Conservation (phyloP, 1,284 basidiomycete genomes). For the Ganoderma boninense region DNA sequence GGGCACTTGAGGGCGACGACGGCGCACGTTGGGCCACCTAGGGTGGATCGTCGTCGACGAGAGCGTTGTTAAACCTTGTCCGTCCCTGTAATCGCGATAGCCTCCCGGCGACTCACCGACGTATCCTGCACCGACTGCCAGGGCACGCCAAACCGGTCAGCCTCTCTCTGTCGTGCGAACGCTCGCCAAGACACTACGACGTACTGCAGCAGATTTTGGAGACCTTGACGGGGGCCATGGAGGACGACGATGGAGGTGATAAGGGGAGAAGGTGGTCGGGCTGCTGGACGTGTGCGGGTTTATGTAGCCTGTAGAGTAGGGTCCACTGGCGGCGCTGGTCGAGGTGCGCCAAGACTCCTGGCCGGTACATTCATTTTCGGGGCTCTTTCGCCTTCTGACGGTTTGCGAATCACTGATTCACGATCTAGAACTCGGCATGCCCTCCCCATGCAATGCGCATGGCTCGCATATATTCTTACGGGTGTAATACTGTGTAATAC, state of each 20-base stretch:
- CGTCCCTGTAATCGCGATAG: conserved; percentile 15
- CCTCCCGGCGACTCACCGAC: conserved; percentile 71
- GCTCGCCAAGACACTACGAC: conserved; percentile 44
- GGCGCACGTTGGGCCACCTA: conserved; percentile 93
- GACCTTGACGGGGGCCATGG: conserved; percentile 73
- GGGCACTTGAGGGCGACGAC: conserved; percentile 97
- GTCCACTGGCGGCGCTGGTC: not conserved
- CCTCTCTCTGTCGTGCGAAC: not conserved
- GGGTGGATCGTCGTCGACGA: not conserved
- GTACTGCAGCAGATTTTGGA: conserved; percentile 92
- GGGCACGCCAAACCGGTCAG: conserved; percentile 26
- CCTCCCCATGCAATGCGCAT: not conserved
- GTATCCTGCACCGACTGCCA: conserved; percentile 92
- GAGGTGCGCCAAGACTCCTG: not conserved
- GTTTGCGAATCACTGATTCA: not conserved
- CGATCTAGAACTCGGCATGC: not conserved
- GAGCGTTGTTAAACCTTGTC: not conserved
- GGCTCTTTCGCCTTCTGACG: conserved; percentile 1
- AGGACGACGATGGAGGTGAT: conserved; percentile 27
- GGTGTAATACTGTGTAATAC: no score
- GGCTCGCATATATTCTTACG: not conserved
- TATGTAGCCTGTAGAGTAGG: not conserved
- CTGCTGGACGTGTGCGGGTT: conserved; percentile 11
- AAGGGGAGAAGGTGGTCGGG: conserved; percentile 19
- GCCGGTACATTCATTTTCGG: conserved; percentile 3